These are phyloP conservation scores for Bryum argenteum DNA, from an alignment of 225 moss, liverwort and hornwort species.

Conservation along the genomic window DNA sequence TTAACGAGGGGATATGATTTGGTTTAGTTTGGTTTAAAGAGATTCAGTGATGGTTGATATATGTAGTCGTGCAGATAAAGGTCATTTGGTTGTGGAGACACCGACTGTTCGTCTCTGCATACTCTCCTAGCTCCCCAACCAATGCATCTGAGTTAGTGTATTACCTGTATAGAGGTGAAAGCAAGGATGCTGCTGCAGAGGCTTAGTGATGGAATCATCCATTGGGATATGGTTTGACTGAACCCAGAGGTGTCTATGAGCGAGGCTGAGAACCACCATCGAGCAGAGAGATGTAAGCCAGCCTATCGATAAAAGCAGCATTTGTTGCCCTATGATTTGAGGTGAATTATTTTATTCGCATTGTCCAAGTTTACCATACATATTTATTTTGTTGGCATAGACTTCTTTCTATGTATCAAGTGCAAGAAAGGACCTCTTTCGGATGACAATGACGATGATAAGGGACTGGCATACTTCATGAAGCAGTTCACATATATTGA, in stretches of 20 bases:
- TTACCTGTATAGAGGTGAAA: conserved; percentile 42
- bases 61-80: conserved; percentile 41
- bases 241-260: conserved; percentile 5
- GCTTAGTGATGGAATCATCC: conserved; percentile 31
- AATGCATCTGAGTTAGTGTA: conserved; percentile 37
- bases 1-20: conserved; percentile 29
- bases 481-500: no score
- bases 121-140: conserved; percentile 39
- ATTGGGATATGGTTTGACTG: conserved; percentile 8
- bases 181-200: conserved; percentile 32
- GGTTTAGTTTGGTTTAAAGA: background rate
- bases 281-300: background rate
- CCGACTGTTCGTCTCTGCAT: conserved; percentile 20
- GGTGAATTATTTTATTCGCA: background rate
- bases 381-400: no score
- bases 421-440: no score
- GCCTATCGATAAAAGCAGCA: background rate
- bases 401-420: no score
- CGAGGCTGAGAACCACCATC: background rate
- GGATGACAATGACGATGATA: no score
- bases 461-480: no score
- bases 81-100: conserved; percentile 44
- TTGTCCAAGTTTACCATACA: no score
- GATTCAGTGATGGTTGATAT: conserved; percentile 34
- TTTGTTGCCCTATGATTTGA: background rate